Conservation (phyloP, 2,329 filamentous ascomycete species). For the Blumeriella jaapii region DNA sequence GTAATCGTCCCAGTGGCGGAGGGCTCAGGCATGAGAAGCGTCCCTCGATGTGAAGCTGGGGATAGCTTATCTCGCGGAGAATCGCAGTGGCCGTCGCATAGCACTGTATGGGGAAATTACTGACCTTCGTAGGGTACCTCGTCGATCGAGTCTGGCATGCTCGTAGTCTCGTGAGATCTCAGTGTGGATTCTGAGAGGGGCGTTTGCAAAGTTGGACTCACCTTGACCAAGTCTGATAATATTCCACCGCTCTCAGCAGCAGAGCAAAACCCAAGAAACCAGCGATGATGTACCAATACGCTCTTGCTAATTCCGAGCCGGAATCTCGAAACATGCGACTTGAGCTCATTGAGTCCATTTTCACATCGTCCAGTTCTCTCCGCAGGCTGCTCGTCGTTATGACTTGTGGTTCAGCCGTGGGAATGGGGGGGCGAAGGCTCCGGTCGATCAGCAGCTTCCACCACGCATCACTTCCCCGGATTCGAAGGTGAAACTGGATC, state of each 20-base stretch:
- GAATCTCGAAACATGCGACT: conserved; percentile 32
- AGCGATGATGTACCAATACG: conserved; percentile 49
- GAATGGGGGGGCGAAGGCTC: background rate
- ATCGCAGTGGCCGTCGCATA: conserved; percentile 51
- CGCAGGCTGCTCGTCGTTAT: conserved; percentile 1
- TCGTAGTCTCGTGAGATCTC: too few species aligned
- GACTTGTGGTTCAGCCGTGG: background rate
- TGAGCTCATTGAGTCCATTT: conserved; percentile 15
- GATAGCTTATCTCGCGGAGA: conserved; percentile 43
- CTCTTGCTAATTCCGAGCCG: conserved; percentile 41
- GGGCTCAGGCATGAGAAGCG: conserved; percentile 45
- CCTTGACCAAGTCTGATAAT: conserved; percentile 17
- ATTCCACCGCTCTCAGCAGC: conserved; percentile 13
- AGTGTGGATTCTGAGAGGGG: background rate
- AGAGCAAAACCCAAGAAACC: conserved; percentile 28
- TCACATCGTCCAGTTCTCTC: conserved; percentile 17
- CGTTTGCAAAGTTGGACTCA: conserved; percentile 6
- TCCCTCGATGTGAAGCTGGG: conserved; percentile 38
- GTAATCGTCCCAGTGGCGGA: conserved; percentile 43
- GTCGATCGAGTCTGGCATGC: conserved; percentile 31
- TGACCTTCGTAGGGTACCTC: conserved; percentile 41
- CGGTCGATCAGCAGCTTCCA: conserved; percentile 2
- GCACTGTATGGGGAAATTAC: conserved; percentile 33
- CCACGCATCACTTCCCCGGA: background rate
- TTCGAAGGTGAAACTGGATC: background rate